Evolutionary conservation across 495 filamentous ascomycete species (phyloP).

Genomic region (Aspergillus avenaceus): DNA sequence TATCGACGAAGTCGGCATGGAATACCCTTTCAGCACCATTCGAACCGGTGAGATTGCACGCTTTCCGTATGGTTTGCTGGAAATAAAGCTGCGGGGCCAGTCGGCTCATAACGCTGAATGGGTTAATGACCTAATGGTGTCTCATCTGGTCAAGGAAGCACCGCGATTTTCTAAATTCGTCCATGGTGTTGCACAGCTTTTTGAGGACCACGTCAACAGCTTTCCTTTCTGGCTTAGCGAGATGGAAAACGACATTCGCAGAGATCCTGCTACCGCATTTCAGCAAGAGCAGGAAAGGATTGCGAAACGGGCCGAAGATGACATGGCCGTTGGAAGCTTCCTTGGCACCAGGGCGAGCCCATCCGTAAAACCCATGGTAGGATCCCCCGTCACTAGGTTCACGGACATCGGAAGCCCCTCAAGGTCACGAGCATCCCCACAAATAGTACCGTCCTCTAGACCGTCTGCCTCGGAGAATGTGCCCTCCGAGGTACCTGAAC

Average conservation of each 20-base stretch:
- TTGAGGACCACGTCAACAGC: slow-evolving; percentile 93
- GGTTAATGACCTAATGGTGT: slow-evolving; percentile 85
- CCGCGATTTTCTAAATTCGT: slow-evolving; percentile 95
- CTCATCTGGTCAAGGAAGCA: slow-evolving; percentile 84
- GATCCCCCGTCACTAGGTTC: slow-evolving; percentile 51
- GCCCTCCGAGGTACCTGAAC: slow-evolving; percentile 12
- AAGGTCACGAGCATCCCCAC: slow-evolving; percentile 20
- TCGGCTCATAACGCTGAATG: slow-evolving; percentile 68
- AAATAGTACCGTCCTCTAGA: slow-evolving; percentile 16
- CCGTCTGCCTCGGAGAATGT: slow-evolving; percentile 16
- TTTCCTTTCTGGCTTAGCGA: slow-evolving; percentile 94
- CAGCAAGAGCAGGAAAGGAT: slow-evolving; percentile 83
- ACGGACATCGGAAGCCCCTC: slow-evolving; percentile 21
- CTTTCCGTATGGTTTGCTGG: slow-evolving; percentile 86
- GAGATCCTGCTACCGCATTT: slow-evolving; percentile 87
- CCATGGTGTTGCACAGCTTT: slow-evolving; percentile 84
- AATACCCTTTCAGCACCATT: slow-evolving; percentile 79
- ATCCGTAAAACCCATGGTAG: slow-evolving; percentile 43
- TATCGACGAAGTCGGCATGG: slow-evolving; percentile 77
- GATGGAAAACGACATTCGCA: slow-evolving; percentile 85
- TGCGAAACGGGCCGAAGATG: slow-evolving; percentile 75
- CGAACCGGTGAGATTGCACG: slow-evolving; percentile 87
- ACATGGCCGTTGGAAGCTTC: slow-evolving; percentile 84
- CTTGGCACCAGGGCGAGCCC: slow-evolving; percentile 48
- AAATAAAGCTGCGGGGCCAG: slow-evolving; percentile 84